phyloP scores from a whole-genome alignment of 768 basidiomycete genomes.

The Leccinellum albellum region DNA sequence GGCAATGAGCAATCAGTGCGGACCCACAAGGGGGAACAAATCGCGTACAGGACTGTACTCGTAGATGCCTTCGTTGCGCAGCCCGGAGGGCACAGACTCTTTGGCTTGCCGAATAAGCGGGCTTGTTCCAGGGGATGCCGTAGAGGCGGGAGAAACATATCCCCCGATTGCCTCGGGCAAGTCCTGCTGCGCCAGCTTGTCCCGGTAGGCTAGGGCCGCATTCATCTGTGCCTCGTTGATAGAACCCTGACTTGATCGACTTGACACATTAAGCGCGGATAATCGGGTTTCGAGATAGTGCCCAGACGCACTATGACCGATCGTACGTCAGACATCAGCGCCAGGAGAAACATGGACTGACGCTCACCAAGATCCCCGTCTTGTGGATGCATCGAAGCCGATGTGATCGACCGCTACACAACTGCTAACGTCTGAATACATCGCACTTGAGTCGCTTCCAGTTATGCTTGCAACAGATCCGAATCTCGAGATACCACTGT shows the following conservation, averaged over 20 bases:
- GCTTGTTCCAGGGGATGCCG: slow-evolving; percentile 39
- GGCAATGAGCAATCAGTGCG: neutral
- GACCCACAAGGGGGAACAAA: neutral
- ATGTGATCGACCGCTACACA: slow-evolving; percentile 31
- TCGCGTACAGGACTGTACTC: slow-evolving; percentile 24
- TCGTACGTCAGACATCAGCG: slow-evolving; percentile 23
- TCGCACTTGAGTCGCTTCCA: slow-evolving; percentile 56
- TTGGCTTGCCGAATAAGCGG: slow-evolving; percentile 28
- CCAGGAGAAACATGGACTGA: slow-evolving; percentile 11
- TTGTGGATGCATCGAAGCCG: slow-evolving; percentile 31
- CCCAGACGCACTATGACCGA: slow-evolving; percentile 27
- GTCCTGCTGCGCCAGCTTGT: slow-evolving; percentile 26
- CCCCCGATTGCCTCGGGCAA: slow-evolving; percentile 22
- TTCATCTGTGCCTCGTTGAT: slow-evolving; percentile 28
- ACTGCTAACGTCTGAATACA: slow-evolving; percentile 44
- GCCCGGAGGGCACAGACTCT: slow-evolving; percentile 17
- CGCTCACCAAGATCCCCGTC: slow-evolving; percentile 31
- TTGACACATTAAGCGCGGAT: slow-evolving; percentile 30
- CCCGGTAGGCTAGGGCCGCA: slow-evolving; percentile 22
- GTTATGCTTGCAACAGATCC: slow-evolving; percentile 59
- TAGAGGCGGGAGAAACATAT: slow-evolving; percentile 45
- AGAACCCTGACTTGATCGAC: slow-evolving; percentile 32
- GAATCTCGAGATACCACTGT: slow-evolving; percentile 48
- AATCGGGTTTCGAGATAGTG: slow-evolving; percentile 26
- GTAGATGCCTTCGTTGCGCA: slow-evolving; percentile 27